Conservation (phyloP, 1,284 basidiomycete genomes). For the Sanguinoderma infundibulare region DNA sequence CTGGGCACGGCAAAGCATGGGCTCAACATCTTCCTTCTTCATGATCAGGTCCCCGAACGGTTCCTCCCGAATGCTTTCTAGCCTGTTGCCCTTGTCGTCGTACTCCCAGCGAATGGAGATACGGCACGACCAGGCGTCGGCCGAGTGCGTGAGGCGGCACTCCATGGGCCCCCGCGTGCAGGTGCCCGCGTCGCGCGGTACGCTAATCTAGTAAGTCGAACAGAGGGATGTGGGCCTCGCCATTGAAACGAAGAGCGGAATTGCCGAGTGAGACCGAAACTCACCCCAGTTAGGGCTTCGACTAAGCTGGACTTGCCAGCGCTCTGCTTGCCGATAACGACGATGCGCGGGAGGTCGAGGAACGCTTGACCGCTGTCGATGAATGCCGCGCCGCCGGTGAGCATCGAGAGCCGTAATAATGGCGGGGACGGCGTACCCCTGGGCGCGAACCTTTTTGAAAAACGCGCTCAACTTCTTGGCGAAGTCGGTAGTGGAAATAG, state of each 20-base stretch:
- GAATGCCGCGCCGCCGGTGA: not conserved
- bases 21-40: constrained; percentile 42
- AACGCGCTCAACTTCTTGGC: constrained; percentile 17
- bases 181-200: constrained; percentile 26
- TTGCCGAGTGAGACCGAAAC: no score
- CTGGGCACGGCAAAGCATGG: constrained; percentile 48
- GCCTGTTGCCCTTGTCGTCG: constrained; percentile 11
- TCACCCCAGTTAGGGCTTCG: constrained; percentile 61
- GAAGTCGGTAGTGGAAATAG: constrained; percentile 8
- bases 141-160: constrained; percentile 26
- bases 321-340: constrained; percentile 35
- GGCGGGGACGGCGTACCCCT: not conserved
- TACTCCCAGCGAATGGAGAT: constrained; percentile 38
- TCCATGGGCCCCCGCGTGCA: constrained; percentile 37
- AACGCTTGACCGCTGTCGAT: constrained; percentile 26
- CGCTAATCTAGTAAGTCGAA: constrained; percentile 21
- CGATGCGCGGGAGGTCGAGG: constrained; percentile 34
- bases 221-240: not conserved
- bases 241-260: no score
- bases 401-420: not conserved
- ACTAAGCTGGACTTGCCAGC: constrained; percentile 49
- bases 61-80: constrained; percentile 36
- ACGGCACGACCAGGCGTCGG: constrained; percentile 37
- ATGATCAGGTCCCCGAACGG: constrained; percentile 42
- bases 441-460: constrained; percentile 42